phyloP scores from a whole-genome alignment of 148 eudicot genomes.

The Rhododendron griersonianum region DNA sequence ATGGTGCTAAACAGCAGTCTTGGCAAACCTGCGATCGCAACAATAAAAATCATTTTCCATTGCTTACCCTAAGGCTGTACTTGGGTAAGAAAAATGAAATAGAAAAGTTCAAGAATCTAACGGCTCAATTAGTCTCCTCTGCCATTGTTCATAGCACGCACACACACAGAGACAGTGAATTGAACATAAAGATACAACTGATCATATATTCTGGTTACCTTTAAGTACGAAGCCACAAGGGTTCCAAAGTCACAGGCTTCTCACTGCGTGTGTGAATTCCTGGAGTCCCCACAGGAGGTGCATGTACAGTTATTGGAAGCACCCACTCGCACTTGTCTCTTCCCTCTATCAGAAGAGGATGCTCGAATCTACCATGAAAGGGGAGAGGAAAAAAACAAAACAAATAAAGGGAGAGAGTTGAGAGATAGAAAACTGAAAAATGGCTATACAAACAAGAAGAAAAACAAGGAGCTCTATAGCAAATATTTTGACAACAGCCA shows the following conservation, averaged over 20 bases:
- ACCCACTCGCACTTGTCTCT: conserved; percentile 97
- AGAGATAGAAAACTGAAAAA: background rate
- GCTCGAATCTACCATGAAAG: conserved; percentile 54
- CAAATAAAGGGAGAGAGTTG: background rate
- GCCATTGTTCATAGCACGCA: background rate
- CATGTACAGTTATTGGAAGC: conserved; percentile 89
- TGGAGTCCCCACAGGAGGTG: conserved; percentile 66
- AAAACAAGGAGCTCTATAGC: background rate
- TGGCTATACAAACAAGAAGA: too few relatives aligned
- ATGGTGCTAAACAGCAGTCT: background rate
- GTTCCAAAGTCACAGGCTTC: conserved; percentile 53
- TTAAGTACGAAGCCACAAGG: conserved; percentile 71
- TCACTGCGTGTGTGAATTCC: conserved; percentile 48
- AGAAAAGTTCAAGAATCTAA: background rate
- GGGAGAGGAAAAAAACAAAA: background rate
- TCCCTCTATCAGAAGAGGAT: conserved; percentile 90
- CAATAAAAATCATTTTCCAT: background rate
- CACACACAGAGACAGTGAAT: background rate
- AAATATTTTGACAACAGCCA: background rate
- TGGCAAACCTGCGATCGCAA: background rate
- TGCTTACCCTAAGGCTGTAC: background rate
- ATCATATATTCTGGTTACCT: background rate
- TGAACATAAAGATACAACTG: background rate
- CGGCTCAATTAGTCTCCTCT: background rate
- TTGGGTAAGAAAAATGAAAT: background rate